Evolutionary conservation across 805 yeast species (phyloP), one percentile per base, ranked within the genome.

Genomic region (Cyberlindnera euphorbiae): DNA sequence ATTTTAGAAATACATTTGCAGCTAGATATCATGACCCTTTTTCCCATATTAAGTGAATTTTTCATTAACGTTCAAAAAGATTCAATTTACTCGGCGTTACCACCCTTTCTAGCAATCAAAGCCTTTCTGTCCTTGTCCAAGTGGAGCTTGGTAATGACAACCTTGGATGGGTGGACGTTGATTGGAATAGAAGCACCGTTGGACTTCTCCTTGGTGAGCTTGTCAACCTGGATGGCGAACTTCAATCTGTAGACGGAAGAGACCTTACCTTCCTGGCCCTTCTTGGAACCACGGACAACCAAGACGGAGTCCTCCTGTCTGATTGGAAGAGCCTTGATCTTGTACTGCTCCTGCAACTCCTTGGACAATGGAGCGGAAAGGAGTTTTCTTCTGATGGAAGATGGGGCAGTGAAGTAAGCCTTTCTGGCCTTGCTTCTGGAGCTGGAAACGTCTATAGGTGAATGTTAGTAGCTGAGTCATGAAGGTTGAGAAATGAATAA

Each of bases 341-440:
- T 88, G 86, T 89, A 93, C 78, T 93, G 82, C 71, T 82, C 94
- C 71, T 94, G 83, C 73, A 93, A 85, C 78, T 93, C 98, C 81
- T 93, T 93, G 62, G 97, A 90, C 66, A 93, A 81, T 64, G 97
- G 97, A 69, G 98, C 97, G 63, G 97, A 84, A 82, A 93, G 76
- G 70, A 93, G 75, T 58, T 71, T 75, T 77, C 97, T 86, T 77
- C 97, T 86, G 65, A 75, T 86, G 58, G 90, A 82, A 55, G 98
- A 90, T 64, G 97, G 94, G 59, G 98, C 94, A 63, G 76, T 77
- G 90, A 93, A 93, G 83, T 93, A 85, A 72, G 97, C 97, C 86
- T 93, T 93, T 85, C 98, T 89, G 71, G 97, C 79, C 83, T 93
- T 93, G 73, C 95, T 84, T 80, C 98, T 93, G 68, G 96, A 89